Conservation (phyloP, 2,329 filamentous ascomycete species). For the Microdochium nivale region DNA sequence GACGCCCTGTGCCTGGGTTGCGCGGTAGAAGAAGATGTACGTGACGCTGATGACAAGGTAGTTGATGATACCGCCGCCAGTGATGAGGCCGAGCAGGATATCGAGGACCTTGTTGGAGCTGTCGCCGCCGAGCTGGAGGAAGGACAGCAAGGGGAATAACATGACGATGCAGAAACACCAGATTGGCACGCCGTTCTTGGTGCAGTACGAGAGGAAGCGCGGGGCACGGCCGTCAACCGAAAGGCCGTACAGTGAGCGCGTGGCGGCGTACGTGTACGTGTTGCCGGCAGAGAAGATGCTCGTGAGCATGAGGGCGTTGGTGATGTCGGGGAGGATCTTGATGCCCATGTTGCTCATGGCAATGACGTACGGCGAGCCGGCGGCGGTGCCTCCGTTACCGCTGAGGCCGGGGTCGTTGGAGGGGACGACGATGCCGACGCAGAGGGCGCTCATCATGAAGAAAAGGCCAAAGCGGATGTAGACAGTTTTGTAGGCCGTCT, state of each 20-base stretch:
- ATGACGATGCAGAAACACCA: slow-evolving; percentile 53
- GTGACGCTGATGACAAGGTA: slow-evolving; percentile 50
- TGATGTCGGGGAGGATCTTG: slow-evolving; percentile 44
- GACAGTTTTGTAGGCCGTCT: slow-evolving; percentile 56
- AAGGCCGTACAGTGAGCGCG: slow-evolving; percentile 51
- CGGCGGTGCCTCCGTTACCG: slow-evolving; percentile 35
- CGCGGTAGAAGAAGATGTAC: slow-evolving; percentile 50
- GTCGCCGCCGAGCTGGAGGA: slow-evolving; percentile 47
- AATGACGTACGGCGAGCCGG: slow-evolving; percentile 46
- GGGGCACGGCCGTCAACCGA: slow-evolving; percentile 47
- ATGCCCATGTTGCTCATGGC: slow-evolving; percentile 51
- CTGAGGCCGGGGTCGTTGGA: slow-evolving; percentile 50
- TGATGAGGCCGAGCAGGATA: slow-evolving; percentile 53
- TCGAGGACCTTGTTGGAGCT: slow-evolving; percentile 45
- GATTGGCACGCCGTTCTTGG: slow-evolving; percentile 50
- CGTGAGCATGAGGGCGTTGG: slow-evolving; percentile 53
- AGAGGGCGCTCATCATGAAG: slow-evolving; percentile 57
- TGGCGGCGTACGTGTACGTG: slow-evolving; percentile 52
- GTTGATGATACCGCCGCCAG: slow-evolving; percentile 37
- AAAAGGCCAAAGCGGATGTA: slow-evolving; percentile 59
- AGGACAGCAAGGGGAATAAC: slow-evolving; percentile 52
- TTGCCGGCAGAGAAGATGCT: slow-evolving; percentile 54
- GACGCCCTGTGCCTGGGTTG: slow-evolving; percentile 38
- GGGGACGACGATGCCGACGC: slow-evolving; percentile 53
- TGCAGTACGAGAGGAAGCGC: slow-evolving; percentile 42